Percentiles rank a stretch among this genome's conserved stretches.
These are phyloP conservation scores for Suillus bovinus DNA, from an alignment of 768 basidiomycete species.

Conservation along the genomic window DNA sequence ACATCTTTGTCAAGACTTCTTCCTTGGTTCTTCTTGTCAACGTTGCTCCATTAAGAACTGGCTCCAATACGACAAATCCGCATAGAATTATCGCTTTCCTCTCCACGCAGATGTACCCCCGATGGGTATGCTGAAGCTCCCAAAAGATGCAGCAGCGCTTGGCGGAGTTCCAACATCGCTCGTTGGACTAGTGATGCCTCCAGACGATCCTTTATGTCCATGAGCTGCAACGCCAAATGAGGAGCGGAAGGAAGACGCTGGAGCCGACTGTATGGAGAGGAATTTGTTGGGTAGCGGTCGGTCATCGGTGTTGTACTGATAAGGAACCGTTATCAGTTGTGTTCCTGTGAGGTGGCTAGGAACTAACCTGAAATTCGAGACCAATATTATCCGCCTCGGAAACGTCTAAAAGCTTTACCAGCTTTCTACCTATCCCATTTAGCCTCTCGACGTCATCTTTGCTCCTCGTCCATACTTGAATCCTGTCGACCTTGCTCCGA, in stretches of 20 bases:
- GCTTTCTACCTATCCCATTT: slow-evolving; percentile 80
- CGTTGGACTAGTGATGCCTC: slow-evolving; percentile 21
- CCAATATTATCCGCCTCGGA: slow-evolving; percentile 84
- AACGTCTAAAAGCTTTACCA: slow-evolving; percentile 81
- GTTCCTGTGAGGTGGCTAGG: slow-evolving; percentile 1
- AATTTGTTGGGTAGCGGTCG: slow-evolving; percentile 81
- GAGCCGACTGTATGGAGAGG: slow-evolving; percentile 73
- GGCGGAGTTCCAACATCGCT: slow-evolving; percentile 22
- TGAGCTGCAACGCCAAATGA: slow-evolving; percentile 49
- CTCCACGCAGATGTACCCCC: slow-evolving; percentile 31
- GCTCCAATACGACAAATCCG: slow-evolving; percentile 4
- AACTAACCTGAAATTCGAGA: slow-evolving; percentile 83
- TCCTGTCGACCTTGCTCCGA: slow-evolving; percentile 83
- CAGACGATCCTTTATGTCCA: slow-evolving; percentile 22
- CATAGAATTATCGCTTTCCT: slow-evolving; percentile 24
- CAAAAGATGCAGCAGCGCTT: slow-evolving; percentile 43
- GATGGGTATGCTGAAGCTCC: slow-evolving; percentile 45
- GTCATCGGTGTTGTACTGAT: slow-evolving; percentile 85
- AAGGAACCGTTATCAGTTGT: not conserved
- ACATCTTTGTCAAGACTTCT: not conserved
- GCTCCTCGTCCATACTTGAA: slow-evolving; percentile 87
- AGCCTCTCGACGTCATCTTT: slow-evolving; percentile 85
- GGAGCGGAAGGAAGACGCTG: slow-evolving; percentile 64
- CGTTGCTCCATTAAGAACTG: not conserved
- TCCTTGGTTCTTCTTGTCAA: not conserved